These are phyloP conservation scores for Aureobasidium subglaciale DNA, from an alignment of 2,329 filamentous ascomycete species.

Conservation along the genomic window DNA sequence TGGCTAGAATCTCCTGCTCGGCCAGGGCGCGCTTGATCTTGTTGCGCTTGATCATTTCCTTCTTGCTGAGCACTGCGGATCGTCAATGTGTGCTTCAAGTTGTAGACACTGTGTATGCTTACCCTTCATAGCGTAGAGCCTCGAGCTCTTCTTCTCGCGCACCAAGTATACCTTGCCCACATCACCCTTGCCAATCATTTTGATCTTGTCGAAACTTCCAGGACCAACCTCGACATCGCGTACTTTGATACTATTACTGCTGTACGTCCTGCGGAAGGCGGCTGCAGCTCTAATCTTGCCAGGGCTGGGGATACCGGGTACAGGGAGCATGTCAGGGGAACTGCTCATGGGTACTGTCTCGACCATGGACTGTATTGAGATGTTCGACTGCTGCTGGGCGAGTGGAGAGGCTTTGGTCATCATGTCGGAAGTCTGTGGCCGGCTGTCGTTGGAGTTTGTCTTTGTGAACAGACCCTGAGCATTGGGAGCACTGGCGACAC, in stretches of 20 bases:
- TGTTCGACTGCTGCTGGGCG: slow-evolving; percentile 25
- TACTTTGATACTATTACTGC: slow-evolving; percentile 98
- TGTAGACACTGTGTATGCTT: slow-evolving; percentile 24
- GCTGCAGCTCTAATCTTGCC: slow-evolving; percentile 58
- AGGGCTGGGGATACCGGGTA: slow-evolving; percentile 48
- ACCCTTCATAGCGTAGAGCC: slow-evolving; percentile 99
- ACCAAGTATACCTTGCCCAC: slow-evolving; percentile 98
- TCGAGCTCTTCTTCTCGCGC: slow-evolving; percentile 91
- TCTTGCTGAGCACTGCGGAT: slow-evolving; percentile 82
- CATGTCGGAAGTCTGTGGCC: slow-evolving; percentile 78
- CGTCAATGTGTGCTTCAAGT: background rate
- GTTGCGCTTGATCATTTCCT: slow-evolving; percentile 99
- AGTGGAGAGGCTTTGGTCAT: slow-evolving; percentile 61
- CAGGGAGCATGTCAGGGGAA: slow-evolving; percentile 26
- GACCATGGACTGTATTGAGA: slow-evolving; percentile 48
- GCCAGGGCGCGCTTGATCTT: slow-evolving; percentile 98
- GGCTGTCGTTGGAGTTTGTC: slow-evolving; percentile 46
- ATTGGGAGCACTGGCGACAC: slow-evolving; percentile 94
- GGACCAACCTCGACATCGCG: slow-evolving; percentile 94
- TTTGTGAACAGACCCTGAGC: slow-evolving; percentile 81
- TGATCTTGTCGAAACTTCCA: slow-evolving; percentile 97
- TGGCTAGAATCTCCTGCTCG: slow-evolving; percentile 95
- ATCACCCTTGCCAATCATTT: slow-evolving; percentile 96
- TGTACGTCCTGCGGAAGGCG: slow-evolving; percentile 90
- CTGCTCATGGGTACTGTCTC: slow-evolving; percentile 34